Evolutionary conservation across 2,329 filamentous ascomycete species (phyloP), one percentile per base, ranked within the genome.

Genomic region (Xylariales sp.): DNA sequence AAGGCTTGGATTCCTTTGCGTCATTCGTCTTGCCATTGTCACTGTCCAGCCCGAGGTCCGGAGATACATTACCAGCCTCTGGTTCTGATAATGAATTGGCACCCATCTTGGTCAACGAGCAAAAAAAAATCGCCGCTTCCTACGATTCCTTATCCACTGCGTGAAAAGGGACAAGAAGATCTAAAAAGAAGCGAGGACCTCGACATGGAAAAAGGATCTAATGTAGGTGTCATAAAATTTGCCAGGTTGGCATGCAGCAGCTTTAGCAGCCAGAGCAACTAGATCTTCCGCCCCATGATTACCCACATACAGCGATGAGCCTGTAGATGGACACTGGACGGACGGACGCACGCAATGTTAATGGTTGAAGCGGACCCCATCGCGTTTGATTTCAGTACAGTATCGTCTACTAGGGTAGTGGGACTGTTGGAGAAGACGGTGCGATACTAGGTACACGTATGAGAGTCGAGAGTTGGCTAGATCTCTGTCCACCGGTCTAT

Each of bases 101-200:
- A 55, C 65, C 56, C 69, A 71, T 72, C 46, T 67, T 58, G 63
- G 69, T 54, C 30, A 60, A 63, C 52, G 57, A 57, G 36, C 34
- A 23, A 23, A 23, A 23, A 23, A 23, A 23, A 23, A n/a, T 41
- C 46, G 34, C 50, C 46, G 43, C 45, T 43, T 60, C 36, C 58
- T 50, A 16, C 43, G 34, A 61, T 52, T 54, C 12, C 30, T 63
- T 59, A 36, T 48, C 59, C 3, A 46, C 54, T 60, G 30, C 50
- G 28, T 53, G 45, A 6, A 16, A 64, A 18, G 9, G 23, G 32
- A 49, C 1, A 39, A 30, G 52, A 57, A 34, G 39, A n/a, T 9
- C 30, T 30, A 16, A 30, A 5, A 5, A 16, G 36, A 36, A 46
- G 28, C 14, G 41, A 49, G 34, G n/a, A 45, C n/a, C 16, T 43